A percentile compares a stretch with the other conserved stretches of the same genome.
phyloP scores from a whole-genome alignment of 805 yeast genomes.

The Starmerella cellae region DNA sequence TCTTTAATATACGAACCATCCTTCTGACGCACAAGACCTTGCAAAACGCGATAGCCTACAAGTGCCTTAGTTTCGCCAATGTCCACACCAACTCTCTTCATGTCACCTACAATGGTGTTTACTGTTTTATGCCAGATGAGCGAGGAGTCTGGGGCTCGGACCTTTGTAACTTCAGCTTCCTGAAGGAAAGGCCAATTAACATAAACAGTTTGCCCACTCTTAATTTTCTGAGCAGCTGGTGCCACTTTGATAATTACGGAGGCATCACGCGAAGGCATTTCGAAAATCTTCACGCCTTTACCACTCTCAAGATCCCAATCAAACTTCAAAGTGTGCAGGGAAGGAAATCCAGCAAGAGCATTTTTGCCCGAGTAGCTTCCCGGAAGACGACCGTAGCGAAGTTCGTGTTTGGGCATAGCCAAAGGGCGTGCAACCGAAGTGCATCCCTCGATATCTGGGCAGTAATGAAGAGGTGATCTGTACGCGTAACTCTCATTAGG shows the following conservation, averaged over 20 bases:
- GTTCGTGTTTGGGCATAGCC: constrained; percentile 5
- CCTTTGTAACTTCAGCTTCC: constrained; percentile 58
- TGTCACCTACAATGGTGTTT: constrained; percentile 32
- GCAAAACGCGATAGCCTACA: constrained; percentile 58
- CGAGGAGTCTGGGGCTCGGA: constrained; percentile 38
- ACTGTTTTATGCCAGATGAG: constrained; percentile 35
- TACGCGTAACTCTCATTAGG: constrained; percentile 59
- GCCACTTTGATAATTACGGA: constrained; percentile 58
- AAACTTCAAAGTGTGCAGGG: constrained; percentile 59
- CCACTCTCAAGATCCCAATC: constrained; percentile 34
- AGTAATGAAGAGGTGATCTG: constrained; percentile 62
- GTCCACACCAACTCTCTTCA: constrained; percentile 46
- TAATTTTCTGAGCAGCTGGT: constrained; percentile 28
- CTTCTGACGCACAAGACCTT: constrained; percentile 56
- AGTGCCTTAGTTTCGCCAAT: constrained; percentile 43
- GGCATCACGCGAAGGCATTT: constrained; percentile 70
- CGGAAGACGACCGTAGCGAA: constrained; percentile 41
- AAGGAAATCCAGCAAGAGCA: constrained; percentile 80
- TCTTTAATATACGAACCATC: constrained; percentile 73
- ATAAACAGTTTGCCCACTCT: constrained; percentile 47
- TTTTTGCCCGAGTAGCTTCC: constrained; percentile 61
- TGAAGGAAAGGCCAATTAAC: constrained; percentile 83
- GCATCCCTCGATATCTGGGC: constrained; percentile 62
- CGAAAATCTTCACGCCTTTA: constrained; percentile 64
- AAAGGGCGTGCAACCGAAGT: constrained; percentile 26